Percentiles rank a stretch among this genome's conserved stretches.
Evolutionary conservation across 164 flowering plant genomes (phyloP).

Genomic region (Chimonanthus salicifolius): DNA sequence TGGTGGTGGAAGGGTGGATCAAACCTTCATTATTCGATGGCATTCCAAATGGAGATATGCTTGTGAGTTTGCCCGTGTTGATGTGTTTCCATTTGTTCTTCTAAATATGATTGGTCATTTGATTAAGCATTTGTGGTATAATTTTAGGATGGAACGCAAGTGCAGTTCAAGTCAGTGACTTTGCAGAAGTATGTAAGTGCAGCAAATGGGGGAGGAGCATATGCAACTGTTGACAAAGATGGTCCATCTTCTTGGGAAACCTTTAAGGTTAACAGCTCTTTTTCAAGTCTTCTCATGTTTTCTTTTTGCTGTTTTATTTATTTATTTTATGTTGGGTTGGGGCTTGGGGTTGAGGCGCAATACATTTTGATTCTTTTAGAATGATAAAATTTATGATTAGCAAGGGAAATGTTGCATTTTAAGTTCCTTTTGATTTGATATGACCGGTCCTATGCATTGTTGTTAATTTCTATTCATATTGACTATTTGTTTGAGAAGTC

Average conservation of each 20-base stretch:
- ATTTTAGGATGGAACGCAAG: slow-evolving; percentile 72
- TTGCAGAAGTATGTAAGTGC: slow-evolving; percentile 59
- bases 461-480: neutral
- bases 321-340: too few relatives aligned
- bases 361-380: too few relatives aligned
- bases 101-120: neutral
- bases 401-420: neutral
- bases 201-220: slow-evolving; percentile 67
- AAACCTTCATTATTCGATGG: slow-evolving; percentile 84
- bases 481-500: neutral
- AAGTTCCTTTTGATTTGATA: too few relatives aligned
- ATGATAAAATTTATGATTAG: neutral
- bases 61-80: slow-evolving; percentile 41
- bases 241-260: slow-evolving; percentile 77
- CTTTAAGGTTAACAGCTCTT: slow-evolving; percentile 40
- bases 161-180: slow-evolving; percentile 61
- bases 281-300: slow-evolving; percentile 3
- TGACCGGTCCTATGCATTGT: neutral
- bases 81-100: neutral
- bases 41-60: slow-evolving; percentile 85
- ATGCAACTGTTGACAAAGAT: slow-evolving; percentile 55
- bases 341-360: too few relatives aligned
- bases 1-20: slow-evolving; percentile 90
- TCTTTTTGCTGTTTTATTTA: too few relatives aligned
- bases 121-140: neutral